Evolutionary conservation across 805 yeast species (phyloP).

Genomic region (Candida vartiovaarae): DNA sequence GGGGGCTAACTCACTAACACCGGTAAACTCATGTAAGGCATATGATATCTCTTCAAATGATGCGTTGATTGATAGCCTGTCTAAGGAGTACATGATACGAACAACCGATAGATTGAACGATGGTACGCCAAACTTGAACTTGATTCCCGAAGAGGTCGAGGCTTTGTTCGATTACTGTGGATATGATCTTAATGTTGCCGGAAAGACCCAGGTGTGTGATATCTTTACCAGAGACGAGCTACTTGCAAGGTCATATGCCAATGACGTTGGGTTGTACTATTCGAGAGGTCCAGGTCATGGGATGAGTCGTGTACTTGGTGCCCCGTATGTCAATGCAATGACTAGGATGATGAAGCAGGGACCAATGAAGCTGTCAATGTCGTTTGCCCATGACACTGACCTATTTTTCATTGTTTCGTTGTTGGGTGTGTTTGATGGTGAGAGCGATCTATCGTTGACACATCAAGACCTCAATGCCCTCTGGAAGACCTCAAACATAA

Average conservation of each 20-base stretch:
- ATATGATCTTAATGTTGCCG: constrained; percentile 42
- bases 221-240: constrained; percentile 46
- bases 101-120: constrained; percentile 28
- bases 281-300: constrained; percentile 41
- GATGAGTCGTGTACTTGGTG: constrained; percentile 31
- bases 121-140: constrained; percentile 32
- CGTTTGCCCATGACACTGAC: constrained; percentile 53
- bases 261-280: constrained; percentile 39
- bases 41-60: constrained; percentile 25
- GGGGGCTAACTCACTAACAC: constrained; percentile 58
- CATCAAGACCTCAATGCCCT: constrained; percentile 36
- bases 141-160: constrained; percentile 34
- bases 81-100: constrained; percentile 11
- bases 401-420: constrained; percentile 42
- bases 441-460: constrained; percentile 27
- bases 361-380: constrained; percentile 32
- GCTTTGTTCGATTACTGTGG: constrained; percentile 40
- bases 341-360: constrained; percentile 35
- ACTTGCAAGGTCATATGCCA: constrained; percentile 33
- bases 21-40: constrained; percentile 35
- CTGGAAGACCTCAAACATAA: constrained; percentile 39
- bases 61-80: constrained; percentile 24
- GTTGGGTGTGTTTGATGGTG: constrained; percentile 33
- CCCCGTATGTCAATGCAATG: constrained; percentile 42
- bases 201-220: constrained; percentile 21